A percentile compares a stretch with the other conserved stretches of the same genome.
phyloP scores from a whole-genome alignment of 2,329 filamentous ascomycete species.

The Sporothrix euskadiensis region DNA sequence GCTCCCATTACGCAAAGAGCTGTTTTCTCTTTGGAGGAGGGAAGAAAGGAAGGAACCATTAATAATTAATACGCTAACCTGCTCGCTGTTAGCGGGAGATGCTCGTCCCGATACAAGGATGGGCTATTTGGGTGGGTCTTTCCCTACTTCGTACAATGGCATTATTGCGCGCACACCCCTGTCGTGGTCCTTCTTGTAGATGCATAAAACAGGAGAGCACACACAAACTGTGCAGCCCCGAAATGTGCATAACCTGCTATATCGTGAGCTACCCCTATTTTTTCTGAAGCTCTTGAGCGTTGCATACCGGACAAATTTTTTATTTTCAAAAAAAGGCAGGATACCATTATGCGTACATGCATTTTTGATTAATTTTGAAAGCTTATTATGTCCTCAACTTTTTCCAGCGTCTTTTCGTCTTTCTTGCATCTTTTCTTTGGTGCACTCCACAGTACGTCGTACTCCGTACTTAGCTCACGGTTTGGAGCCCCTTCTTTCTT shows the following conservation, averaged over 20 bases:
- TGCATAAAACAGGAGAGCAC: neutral
- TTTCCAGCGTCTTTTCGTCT: too few species aligned
- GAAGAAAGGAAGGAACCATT: neutral
- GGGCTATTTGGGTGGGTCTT: neutral
- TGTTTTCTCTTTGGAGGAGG: too few species aligned
- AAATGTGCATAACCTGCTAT: neutral
- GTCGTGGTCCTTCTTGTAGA: neutral
- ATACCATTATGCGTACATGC: too few species aligned
- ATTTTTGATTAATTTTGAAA: too few species aligned
- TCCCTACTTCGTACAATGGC: neutral
- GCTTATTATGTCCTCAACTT: too few species aligned
- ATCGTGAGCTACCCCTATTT: neutral
- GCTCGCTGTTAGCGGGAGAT: slow-evolving; percentile 23
- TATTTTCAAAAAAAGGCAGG: neutral
- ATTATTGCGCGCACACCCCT: neutral
- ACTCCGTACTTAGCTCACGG: too few species aligned
- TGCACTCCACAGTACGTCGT: too few species aligned
- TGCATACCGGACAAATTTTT: neutral
- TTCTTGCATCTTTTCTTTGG: neutral
- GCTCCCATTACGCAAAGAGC: neutral
- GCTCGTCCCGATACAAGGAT: slow-evolving; percentile 23
- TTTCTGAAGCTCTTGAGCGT: neutral
- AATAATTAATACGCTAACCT: slow-evolving; percentile 6
- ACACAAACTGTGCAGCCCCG: neutral
- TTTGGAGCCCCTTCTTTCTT: neutral